phyloP scores from a whole-genome alignment of 257 asterid species.

The Fraxinus cuspidata region DNA sequence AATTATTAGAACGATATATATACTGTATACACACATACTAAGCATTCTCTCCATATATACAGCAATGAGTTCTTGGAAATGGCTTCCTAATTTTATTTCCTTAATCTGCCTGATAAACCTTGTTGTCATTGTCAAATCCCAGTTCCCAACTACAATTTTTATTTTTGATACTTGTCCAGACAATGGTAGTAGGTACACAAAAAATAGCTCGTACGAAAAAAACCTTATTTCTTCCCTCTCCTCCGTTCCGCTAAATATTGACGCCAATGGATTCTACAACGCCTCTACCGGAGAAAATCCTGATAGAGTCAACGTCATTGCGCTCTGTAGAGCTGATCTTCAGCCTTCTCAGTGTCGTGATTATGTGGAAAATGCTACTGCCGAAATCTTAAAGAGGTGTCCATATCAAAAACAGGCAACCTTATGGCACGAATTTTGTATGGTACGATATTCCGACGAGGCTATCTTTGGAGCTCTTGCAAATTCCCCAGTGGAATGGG shows the following conservation, averaged over 20 bases:
- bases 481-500: background rate
- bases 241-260: background rate
- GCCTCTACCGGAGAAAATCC: background rate
- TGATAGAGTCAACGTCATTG: background rate
- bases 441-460: background rate
- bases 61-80: slow-evolving; percentile 1
- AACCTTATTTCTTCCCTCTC: background rate
- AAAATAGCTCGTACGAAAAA: no score
- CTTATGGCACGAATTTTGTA: background rate
- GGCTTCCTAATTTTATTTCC: no score
- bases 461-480: background rate
- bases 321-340: background rate
- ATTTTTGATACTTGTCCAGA: no score
- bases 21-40: no score
- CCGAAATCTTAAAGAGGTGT: background rate
- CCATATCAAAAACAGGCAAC: background rate
- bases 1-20: no score
- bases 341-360: background rate
- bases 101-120: no score
- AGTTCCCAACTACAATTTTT: no score
- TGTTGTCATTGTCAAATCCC: no score
- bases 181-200: no score
- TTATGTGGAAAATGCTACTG: background rate
- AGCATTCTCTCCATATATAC: background rate
- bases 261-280: slow-evolving; percentile 4